phyloP scores from a whole-genome alignment of 345 rosid genomes.

The Trapa bicornis region DNA sequence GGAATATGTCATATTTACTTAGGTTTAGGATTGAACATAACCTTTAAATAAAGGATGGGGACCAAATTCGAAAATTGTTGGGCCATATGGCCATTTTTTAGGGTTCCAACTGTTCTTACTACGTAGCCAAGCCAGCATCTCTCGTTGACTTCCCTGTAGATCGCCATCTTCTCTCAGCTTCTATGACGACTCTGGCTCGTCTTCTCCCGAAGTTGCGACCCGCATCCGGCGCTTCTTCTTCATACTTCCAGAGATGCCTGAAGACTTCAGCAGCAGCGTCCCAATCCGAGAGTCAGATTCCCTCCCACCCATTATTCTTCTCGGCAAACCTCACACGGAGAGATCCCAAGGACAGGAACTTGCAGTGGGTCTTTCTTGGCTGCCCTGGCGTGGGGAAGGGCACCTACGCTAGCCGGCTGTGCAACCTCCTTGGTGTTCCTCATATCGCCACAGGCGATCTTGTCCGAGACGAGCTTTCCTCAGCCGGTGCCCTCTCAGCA shows the following conservation, averaged over 20 bases:
- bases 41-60: neutral
- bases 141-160: neutral
- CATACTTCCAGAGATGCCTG: slow-evolving; percentile 6
- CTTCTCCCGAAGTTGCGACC: slow-evolving; percentile 1
- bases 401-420: slow-evolving; percentile 87
- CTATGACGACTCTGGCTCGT: slow-evolving; percentile 3
- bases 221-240: neutral
- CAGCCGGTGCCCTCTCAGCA: slow-evolving; percentile 56
- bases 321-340: slow-evolving; percentile 17
- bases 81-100: neutral
- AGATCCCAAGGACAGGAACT: slow-evolving; percentile 43
- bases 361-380: slow-evolving; percentile 94
- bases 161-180: neutral
- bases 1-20: too few species aligned
- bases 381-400: slow-evolving; percentile 97
- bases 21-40: too few species aligned
- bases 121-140: neutral
- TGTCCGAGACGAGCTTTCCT: slow-evolving; percentile 76
- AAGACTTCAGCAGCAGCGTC: neutral
- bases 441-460: slow-evolving; percentile 98
- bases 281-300: slow-evolving; percentile 1
- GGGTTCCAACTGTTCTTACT: neutral
- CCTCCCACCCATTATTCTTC: slow-evolving; percentile 13
- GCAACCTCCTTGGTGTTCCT: slow-evolving; percentile 67
- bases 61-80: neutral